Evolutionary conservation across 129 eudicot species (phyloP), one percentile per base, ranked within the genome.

Genomic region (Heracleum sosnowskyi): DNA sequence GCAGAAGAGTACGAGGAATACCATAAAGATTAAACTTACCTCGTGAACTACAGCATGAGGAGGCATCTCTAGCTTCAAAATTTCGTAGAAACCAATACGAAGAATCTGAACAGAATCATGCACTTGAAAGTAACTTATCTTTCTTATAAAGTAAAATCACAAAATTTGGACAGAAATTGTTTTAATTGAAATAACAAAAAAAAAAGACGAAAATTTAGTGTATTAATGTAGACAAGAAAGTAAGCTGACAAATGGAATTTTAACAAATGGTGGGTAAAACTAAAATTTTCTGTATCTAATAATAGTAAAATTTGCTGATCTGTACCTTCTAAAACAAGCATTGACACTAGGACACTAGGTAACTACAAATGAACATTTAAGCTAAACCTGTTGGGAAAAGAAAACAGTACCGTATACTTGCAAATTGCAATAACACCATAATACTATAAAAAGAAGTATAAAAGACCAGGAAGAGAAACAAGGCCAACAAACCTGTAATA

Each of bases 31-130:
- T 22, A 69, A 73, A 34, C 77, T 71, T 85, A 93, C 98, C 98
- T 93, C 97, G 78, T 93, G 85, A 4, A 93, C 89, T 81, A 91
- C 98, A 76, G 98, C 98, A 81, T 93, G 88, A 34, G 98, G 86
- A 44, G 98, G 98, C 89, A 88, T 88, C 22, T 91, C 91, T 51
- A 91, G 86, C 89, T 93, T 93, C 75, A 89, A 80, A 77, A 93
- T 89, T 86, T 93, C 98, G 77, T 93, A 93, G 79, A 84, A 85
- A 60, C 98, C 98, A 46, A 93, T 88, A 46, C 98, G 94, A 69
- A 93, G 96, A 87, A 93, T 93, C 98, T 93, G 81, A 76, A 81
- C 75, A 83, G 28, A 74, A 29, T 9, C 22, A 34, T 24, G 46
- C 83, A 77, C 31, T 63, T 83, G 49, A 81, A 13, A 46, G 74